Evolutionary conservation across 108 stramenopile genomes (phyloP).

Genomic region (Pseudonitzschia multistriata): DNA sequence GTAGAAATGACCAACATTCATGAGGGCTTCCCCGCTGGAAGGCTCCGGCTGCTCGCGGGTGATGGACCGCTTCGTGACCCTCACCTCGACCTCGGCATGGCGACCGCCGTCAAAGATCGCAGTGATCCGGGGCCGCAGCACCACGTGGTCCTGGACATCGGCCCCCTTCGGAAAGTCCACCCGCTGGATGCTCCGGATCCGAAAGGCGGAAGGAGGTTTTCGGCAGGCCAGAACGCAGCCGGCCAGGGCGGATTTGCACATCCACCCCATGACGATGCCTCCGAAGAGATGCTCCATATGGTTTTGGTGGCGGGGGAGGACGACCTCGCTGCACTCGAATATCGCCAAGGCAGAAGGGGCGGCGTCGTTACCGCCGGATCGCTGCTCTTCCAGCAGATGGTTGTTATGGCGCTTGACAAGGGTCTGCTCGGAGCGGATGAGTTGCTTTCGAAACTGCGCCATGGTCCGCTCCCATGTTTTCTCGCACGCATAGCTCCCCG

Average conservation of each 20-base stretch:
- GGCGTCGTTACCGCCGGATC: no score
- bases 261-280: constrained; percentile 34
- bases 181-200: constrained; percentile 5
- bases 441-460: constrained; percentile 5
- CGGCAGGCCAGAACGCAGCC: constrained; percentile 17
- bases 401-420: neutral
- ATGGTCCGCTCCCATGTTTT: constrained; percentile 18
- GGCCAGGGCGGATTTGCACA: constrained; percentile 20
- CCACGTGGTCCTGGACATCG: constrained; percentile 16
- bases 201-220: neutral
- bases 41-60: neutral
- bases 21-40: neutral
- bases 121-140: constrained; percentile 19
- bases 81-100: constrained; percentile 12
- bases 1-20: constrained; percentile 24
- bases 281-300: constrained; percentile 36
- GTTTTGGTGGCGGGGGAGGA: constrained; percentile 28
- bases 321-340: constrained; percentile 26
- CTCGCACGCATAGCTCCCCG: neutral
- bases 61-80: constrained; percentile 13
- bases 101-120: constrained; percentile 22
- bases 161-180: constrained; percentile 22
- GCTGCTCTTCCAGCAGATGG: neutral
- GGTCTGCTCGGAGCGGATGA: constrained; percentile 11
- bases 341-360: neutral